Evolutionary conservation across 306 rosid species (phyloP).

Genomic region (Leucaena leucocephala): DNA sequence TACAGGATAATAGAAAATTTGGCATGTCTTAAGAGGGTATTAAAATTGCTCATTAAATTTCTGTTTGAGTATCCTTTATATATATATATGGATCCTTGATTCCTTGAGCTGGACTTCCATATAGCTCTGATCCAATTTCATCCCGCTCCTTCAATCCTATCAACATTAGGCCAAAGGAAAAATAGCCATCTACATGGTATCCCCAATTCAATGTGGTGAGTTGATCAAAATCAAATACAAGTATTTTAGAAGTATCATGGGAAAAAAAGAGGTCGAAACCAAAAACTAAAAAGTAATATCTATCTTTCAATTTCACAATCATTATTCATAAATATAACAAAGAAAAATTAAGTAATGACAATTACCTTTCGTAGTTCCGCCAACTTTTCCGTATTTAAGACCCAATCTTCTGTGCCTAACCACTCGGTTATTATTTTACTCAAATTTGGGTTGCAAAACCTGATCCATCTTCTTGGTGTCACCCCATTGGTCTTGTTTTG

Average conservation of each 20-base stretch:
- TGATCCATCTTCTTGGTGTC: conserved; percentile 98
- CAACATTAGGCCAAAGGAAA: not conserved
- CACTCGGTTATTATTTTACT: conserved; percentile 73
- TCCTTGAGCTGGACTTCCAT: not conserved
- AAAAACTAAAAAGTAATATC: not conserved
- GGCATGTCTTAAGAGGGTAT: not conserved
- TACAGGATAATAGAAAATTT: not conserved
- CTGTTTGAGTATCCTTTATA: not conserved
- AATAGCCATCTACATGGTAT: not conserved
- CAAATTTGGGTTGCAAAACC: conserved; percentile 87
- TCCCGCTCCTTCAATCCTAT: not conserved
- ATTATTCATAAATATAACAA: conserved; percentile 22
- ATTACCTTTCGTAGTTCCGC: conserved; percentile 76
- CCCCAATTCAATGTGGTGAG: not conserved
- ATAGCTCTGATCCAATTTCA: not conserved
- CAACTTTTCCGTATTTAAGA: conserved; percentile 79
- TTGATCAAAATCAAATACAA: conserved; percentile 21
- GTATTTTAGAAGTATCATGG: conserved; percentile 4
- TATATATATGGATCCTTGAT: not conserved
- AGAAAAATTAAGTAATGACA: conserved; percentile 20
- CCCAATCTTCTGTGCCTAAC: conserved; percentile 93
- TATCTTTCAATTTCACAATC: conserved; percentile 24
- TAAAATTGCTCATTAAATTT: not conserved
- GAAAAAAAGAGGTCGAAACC: not conserved
- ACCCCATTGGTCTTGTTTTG: conserved; percentile 99